Evolutionary conservation across 768 basidiomycete species (phyloP), one percentile per base, ranked within the genome.

Genomic region (Phlebiopsis gigantea): DNA sequence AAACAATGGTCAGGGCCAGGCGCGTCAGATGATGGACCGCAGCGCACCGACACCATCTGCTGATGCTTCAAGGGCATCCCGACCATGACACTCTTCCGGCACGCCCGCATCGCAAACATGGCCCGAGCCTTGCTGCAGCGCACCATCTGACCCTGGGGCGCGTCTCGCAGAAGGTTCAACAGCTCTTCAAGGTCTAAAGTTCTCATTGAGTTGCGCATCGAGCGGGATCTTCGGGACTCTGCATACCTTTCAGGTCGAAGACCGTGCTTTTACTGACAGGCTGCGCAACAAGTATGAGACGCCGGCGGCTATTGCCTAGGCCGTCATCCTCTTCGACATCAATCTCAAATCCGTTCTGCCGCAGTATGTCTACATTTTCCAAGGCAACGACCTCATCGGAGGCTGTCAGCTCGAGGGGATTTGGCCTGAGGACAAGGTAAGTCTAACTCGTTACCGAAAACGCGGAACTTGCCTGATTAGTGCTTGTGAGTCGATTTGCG

Each of bases 91-190:
- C 94, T 98, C 74, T 90, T 94, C 61, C 96, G 71, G 71, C 97
- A 99, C 0, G 97, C 97, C 31, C 95, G 82, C 81, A 87, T 90
- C 0, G 97, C 97, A 66, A 99, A 98, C 95, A 99, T 98, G 4
- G 85, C 79, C 15, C 94, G 81, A 15, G 90, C 93, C 69, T 98
- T 98, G 15, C 88, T 88, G 66, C 93, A 97, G 21, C 97, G 79
- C 0, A 97, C 90, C 81, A 93, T 89, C 64, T 87, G 83, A 1
- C 91, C 90, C 0, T 77, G 69, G 0, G 93, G 86, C 7, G 79
- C 77, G 64, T 95, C 90, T 34, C 82, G 83, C 73, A 99, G 77
- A 14, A 96, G 73, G 62, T 95, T 84, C 22, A 99, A 79, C 8
- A 99, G 78, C 65, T 98, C 97, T 70, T 96, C 95, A 17, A 98